phyloP scores from a whole-genome alignment of 1,139 yeast species.

The Lodderomyces margitis region DNA sequence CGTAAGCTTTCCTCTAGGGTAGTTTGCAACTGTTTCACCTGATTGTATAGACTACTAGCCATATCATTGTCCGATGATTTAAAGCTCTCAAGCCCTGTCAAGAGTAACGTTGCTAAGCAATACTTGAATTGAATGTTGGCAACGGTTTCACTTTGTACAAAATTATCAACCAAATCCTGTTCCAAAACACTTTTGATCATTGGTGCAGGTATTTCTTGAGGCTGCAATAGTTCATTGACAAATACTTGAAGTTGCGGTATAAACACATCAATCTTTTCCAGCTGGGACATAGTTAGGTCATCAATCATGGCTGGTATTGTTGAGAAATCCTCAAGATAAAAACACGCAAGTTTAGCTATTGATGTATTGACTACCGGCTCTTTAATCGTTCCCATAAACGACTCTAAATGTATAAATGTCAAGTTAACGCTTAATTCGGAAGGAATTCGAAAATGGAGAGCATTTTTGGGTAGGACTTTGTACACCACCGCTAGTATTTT shows the following conservation, averaged over 20 bases:
- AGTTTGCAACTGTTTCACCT: background rate
- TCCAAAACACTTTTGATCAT: background rate
- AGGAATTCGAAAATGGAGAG: conserved; percentile 28
- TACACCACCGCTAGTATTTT: conserved; percentile 27
- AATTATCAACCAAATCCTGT: conserved; percentile 18
- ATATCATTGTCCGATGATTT: background rate
- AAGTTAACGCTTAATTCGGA: conserved; percentile 27
- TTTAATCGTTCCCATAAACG: conserved; percentile 6
- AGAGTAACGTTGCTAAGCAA: conserved; percentile 25
- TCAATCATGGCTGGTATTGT: conserved; percentile 23
- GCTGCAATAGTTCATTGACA: conserved; percentile 9
- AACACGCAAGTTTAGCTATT: conserved; percentile 13
- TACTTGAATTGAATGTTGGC: conserved; percentile 26
- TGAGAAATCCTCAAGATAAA: conserved; percentile 16
- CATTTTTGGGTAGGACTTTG: conserved; percentile 29
- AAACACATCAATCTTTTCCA: conserved; percentile 19
- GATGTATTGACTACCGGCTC: conserved; percentile 11
- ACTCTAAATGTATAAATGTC: conserved; percentile 19
- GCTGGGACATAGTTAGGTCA: conserved; percentile 15
- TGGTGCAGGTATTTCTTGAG: background rate
- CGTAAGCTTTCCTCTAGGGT: background rate
- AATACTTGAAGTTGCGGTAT: conserved; percentile 20
- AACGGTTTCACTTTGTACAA: conserved; percentile 22
- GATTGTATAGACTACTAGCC: background rate
- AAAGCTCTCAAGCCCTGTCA: background rate